These are phyloP conservation scores for Sicyos baderoa DNA, from an alignment of 306 rosid genomes.

Conservation along the genomic window DNA sequence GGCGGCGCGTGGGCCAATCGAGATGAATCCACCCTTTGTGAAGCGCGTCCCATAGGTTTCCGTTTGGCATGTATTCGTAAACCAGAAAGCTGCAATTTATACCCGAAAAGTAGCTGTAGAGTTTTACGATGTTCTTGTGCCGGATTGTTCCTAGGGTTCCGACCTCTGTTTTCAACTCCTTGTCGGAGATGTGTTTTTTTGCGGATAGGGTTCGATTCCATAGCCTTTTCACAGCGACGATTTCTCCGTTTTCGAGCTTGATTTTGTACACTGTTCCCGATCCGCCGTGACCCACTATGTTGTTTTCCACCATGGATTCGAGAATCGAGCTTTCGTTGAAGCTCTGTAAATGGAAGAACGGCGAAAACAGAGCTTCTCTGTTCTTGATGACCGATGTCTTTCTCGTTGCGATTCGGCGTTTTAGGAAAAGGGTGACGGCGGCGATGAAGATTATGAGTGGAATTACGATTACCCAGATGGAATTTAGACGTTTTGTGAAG, in stretches of 20 bases:
- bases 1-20: constrained; percentile 89
- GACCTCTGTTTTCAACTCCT: constrained; percentile 73
- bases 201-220: constrained; percentile 50
- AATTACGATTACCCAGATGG: constrained; percentile 65
- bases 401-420: constrained; percentile 41
- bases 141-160: constrained; percentile 77
- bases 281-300: constrained; percentile 82
- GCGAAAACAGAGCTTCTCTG: constrained; percentile 51
- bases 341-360: constrained; percentile 55
- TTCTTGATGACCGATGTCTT: constrained; percentile 44
- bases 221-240: constrained; percentile 70
- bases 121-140: constrained; percentile 85
- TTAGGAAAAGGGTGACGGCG: constrained; percentile 54
- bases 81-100: constrained; percentile 61
- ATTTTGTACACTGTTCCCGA: constrained; percentile 87
- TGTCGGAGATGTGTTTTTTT: constrained; percentile 44
- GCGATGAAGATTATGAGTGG: constrained; percentile 47
- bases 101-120: constrained; percentile 67
- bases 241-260: constrained; percentile 54
- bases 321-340: constrained; percentile 56
- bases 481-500: constrained; percentile 44
- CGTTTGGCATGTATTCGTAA: constrained; percentile 90
- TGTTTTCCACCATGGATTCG: constrained; percentile 74
- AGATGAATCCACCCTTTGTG: constrained; percentile 57
- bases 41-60: constrained; percentile 90